Evolutionary conservation across 164 flowering plant species (phyloP).

Genomic region (Kingdonia uniflora): DNA sequence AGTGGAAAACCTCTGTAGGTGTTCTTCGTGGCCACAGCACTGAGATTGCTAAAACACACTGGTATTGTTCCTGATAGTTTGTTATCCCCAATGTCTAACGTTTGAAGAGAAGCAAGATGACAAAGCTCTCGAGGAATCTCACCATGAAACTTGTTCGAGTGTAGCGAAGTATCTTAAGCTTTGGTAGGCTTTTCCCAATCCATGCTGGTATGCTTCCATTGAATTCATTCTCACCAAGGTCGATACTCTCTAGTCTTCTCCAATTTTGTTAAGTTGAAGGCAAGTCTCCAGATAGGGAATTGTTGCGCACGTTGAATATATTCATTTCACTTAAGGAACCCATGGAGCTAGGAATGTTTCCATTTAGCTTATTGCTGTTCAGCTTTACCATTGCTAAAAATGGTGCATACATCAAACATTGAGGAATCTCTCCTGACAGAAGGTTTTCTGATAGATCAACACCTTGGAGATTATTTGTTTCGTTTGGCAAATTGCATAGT

Average conservation of each 20-base stretch:
- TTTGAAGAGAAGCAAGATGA: not conserved
- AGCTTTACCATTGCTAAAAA: not conserved
- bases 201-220: not conserved
- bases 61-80: not conserved
- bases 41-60: not conserved
- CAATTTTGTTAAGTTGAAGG: not conserved
- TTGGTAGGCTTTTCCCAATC: not conserved
- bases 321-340: not conserved
- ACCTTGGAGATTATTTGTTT: not conserved
- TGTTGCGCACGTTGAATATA: not conserved
- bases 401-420: not conserved
- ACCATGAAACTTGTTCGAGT: not conserved
- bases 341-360: not conserved
- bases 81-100: not conserved
- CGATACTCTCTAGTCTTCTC: not conserved
- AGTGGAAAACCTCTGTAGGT: not conserved
- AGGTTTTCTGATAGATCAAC: not conserved
- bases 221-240: constrained; percentile 1
- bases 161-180: not conserved
- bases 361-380: not conserved
- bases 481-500: not conserved
- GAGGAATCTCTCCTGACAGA: not conserved
- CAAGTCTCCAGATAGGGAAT: not conserved
- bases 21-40: not conserved
- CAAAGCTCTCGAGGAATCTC: not conserved